Conservation (phyloP, 768 basidiomycete genomes). For the Kockovaella imperatae region DNA sequence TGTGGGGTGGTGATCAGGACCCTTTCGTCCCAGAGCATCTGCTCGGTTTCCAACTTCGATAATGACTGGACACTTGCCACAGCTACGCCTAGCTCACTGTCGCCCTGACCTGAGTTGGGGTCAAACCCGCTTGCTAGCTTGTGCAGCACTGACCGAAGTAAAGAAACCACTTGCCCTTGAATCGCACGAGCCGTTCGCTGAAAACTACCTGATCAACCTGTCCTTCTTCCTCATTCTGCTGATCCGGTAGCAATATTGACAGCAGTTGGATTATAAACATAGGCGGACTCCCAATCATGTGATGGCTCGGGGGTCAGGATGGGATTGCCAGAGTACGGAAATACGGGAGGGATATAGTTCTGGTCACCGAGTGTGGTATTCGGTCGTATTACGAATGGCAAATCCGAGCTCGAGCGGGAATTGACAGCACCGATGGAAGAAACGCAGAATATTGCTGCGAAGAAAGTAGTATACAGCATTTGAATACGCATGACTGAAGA, state of each 20-base stretch:
- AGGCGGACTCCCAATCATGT: not conserved
- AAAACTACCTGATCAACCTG: slow-evolving; percentile 1
- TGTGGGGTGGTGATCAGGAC: too few species aligned
- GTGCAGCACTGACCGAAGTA: too few species aligned
- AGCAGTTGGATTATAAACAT: not conserved
- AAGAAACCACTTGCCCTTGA: slow-evolving; percentile 1
- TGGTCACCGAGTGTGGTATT: not conserved
- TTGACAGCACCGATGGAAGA: too few species aligned
- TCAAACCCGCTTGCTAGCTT: too few species aligned
- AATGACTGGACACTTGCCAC: not conserved
- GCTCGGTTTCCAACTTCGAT: too few species aligned
- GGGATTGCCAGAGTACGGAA: not conserved
- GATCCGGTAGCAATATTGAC: not conserved
- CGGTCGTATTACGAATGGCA: not conserved
- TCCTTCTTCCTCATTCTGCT: not conserved
- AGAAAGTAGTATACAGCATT: too few species aligned
- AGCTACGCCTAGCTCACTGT: not conserved
- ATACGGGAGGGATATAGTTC: not conserved
- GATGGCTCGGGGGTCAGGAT: not conserved
- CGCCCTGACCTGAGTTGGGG: too few species aligned
- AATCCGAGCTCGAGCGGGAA: too few species aligned
- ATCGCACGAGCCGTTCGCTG: not conserved
- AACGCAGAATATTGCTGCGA: too few species aligned
- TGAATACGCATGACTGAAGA: too few species aligned
- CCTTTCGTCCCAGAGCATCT: too few species aligned